These are phyloP conservation scores for Fusarium robinianum DNA, from an alignment of 2,329 filamentous ascomycete genomes.

Conservation along the genomic window DNA sequence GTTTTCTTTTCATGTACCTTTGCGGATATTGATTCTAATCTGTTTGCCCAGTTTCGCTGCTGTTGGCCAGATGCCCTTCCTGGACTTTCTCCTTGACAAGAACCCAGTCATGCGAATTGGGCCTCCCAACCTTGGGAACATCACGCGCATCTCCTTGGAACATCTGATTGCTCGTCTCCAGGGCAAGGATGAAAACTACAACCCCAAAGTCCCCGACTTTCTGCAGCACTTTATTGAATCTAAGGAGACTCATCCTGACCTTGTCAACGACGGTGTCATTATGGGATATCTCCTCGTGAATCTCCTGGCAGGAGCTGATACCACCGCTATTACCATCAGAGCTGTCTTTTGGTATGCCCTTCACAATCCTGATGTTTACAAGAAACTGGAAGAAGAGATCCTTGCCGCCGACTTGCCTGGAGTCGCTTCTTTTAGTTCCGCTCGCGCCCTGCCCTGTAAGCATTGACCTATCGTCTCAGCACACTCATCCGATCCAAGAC, in stretches of 20 bases:
- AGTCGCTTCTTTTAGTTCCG: constrained; percentile 20
- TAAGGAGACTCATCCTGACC: constrained; percentile 40
- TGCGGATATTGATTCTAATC: constrained; percentile 9
- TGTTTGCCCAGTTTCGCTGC: constrained; percentile 38
- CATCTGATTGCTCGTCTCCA: constrained; percentile 24
- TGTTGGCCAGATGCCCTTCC: constrained; percentile 38
- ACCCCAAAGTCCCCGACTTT: constrained; percentile 37
- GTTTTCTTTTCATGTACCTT: background rate
- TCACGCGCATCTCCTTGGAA: constrained; percentile 24
- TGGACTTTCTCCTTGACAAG: constrained; percentile 38
- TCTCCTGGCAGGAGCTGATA: constrained; percentile 45
- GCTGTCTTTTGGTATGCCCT: constrained; percentile 46
- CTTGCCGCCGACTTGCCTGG: constrained; percentile 15
- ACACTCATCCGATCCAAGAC: too few relatives aligned
- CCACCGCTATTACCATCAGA: constrained; percentile 42
- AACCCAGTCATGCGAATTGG: constrained; percentile 36
- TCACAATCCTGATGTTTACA: constrained; percentile 36
- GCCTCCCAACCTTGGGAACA: constrained; percentile 28
- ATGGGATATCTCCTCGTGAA: constrained; percentile 42
- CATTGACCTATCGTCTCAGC: too few relatives aligned
- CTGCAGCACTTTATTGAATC: constrained; percentile 44
- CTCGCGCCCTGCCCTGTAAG: constrained; percentile 24
- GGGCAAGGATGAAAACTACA: constrained; percentile 27
- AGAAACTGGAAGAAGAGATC: constrained; percentile 26
- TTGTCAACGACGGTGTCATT: constrained; percentile 44